Conservation (phyloP, 495 filamentous ascomycete species). For the Aspergillus bertholletiae region DNA sequence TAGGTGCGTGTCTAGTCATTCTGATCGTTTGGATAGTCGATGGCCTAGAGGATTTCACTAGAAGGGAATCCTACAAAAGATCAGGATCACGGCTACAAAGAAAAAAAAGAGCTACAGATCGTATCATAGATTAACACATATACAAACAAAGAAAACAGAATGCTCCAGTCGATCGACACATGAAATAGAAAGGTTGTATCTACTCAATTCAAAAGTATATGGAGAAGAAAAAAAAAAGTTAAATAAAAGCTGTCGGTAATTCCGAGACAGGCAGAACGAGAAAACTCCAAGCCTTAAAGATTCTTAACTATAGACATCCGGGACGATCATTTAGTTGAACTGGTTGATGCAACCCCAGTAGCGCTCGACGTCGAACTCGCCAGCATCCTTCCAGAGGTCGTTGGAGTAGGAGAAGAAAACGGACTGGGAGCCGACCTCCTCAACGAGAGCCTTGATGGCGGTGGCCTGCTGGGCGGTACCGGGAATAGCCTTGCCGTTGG, state of each 20-base stretch:
- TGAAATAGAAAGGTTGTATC: slow-evolving; percentile 37
- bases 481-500: slow-evolving; percentile 70
- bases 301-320: slow-evolving; percentile 14
- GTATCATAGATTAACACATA: slow-evolving; percentile 27
- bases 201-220: slow-evolving; percentile 34
- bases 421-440: slow-evolving; percentile 51
- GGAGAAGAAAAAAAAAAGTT: slow-evolving; percentile 19
- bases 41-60: too few relatives aligned
- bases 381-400: slow-evolving; percentile 77
- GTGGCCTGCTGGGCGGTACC: slow-evolving; percentile 60
- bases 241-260: slow-evolving; percentile 20
- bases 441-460: slow-evolving; percentile 66
- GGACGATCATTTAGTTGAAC: slow-evolving; percentile 40
- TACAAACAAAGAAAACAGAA: slow-evolving; percentile 30
- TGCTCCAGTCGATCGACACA: slow-evolving; percentile 32
- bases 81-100: not conserved
- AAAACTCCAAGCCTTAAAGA: slow-evolving; percentile 19
- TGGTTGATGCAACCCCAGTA: slow-evolving; percentile 64
- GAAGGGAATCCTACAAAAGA: too few relatives aligned
- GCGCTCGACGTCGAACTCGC: slow-evolving; percentile 71
- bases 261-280: not conserved
- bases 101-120: not conserved
- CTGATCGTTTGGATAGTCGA: too few relatives aligned
- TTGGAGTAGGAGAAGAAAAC: slow-evolving; percentile 79
- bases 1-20: too few relatives aligned